Percentiles rank a stretch among this genome's conserved stretches.
phyloP scores from a whole-genome alignment of 768 basidiomycete species.

The Roridomyces roridus region DNA sequence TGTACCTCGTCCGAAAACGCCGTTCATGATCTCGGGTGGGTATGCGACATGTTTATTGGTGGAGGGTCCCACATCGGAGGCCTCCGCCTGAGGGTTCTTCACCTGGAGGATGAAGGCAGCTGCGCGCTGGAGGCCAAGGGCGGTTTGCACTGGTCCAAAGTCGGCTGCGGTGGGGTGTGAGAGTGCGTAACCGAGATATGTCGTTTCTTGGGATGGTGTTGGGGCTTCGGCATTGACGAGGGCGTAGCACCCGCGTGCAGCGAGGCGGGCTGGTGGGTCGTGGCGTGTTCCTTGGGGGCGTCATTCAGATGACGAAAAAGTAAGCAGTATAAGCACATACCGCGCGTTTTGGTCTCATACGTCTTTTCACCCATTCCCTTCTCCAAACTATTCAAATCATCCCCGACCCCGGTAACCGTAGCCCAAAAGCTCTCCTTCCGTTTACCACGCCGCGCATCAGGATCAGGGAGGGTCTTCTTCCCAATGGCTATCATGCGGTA shows the following conservation, averaged over 20 bases:
- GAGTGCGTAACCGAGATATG: conserved; percentile 64
- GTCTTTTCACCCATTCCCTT: conserved; percentile 54
- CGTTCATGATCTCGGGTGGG: conserved; percentile 50
- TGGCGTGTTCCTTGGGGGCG: conserved; percentile 49
- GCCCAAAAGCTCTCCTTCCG: conserved; percentile 62
- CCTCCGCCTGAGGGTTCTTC: conserved; percentile 62
- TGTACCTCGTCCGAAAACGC: conserved; percentile 54
- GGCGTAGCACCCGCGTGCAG: conserved; percentile 64
- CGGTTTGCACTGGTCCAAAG: conserved; percentile 60
- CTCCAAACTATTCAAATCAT: conserved; percentile 54
- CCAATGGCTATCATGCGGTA: conserved; percentile 61
- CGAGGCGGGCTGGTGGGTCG: conserved; percentile 56
- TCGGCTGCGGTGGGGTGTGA: conserved; percentile 54
- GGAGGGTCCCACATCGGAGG: conserved; percentile 32
- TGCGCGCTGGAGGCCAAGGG: conserved; percentile 57
- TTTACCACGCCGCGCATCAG: conserved; percentile 36
- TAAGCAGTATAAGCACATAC: conserved; percentile 30
- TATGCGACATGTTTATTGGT: conserved; percentile 47
- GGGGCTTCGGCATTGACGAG: conserved; percentile 56
- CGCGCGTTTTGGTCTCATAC: conserved; percentile 69
- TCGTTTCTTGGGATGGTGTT: conserved; percentile 51
- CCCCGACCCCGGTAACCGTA: conserved; percentile 53
- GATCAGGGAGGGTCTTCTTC: conserved; percentile 63
- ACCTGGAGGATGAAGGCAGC: conserved; percentile 66
- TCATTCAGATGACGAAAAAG: background rate